Evolutionary conservation across 1,284 basidiomycete genomes (phyloP).

Genomic region (Taiwanofungus camphoratus): DNA sequence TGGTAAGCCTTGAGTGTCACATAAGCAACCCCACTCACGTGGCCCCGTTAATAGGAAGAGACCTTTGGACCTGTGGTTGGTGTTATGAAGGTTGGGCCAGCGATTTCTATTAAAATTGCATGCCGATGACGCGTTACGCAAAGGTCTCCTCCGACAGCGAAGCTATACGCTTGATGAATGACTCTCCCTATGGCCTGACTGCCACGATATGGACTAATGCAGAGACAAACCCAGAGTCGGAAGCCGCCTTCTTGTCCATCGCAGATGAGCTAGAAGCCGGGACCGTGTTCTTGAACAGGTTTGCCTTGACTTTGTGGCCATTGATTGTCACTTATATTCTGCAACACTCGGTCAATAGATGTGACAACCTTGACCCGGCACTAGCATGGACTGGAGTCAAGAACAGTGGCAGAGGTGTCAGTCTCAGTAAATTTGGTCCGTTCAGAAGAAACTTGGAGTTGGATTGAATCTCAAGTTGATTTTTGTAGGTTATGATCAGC

Average conservation of each 20-base stretch:
- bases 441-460: constrained; percentile 14
- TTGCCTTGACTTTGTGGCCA: constrained; percentile 1
- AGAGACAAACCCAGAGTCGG: constrained; percentile 49
- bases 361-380: constrained; percentile 87
- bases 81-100: constrained; percentile 69
- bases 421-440: constrained; percentile 83
- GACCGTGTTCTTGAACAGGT: constrained; percentile 89
- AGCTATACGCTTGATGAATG: constrained; percentile 89
- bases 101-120: neutral
- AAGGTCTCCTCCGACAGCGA: constrained; percentile 80
- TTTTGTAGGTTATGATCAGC: constrained; percentile 67
- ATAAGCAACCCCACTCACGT: neutral
- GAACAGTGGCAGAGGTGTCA: constrained; percentile 86
- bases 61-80: constrained; percentile 90
- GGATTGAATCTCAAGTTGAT: neutral
- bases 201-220: constrained; percentile 90
- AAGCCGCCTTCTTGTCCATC: constrained; percentile 65
- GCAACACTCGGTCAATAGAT: constrained; percentile 39
- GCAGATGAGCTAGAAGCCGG: constrained; percentile 78
- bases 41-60: constrained; percentile 52
- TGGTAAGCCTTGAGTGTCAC: constrained; percentile 34
- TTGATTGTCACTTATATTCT: neutral
- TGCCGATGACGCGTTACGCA: no score
- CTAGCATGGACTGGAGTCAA: constrained; percentile 94
- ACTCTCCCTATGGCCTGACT: constrained; percentile 92